These are phyloP conservation scores for Silene noctiflora DNA, from an alignment of 179 eudicot species.

Conservation along the genomic window DNA sequence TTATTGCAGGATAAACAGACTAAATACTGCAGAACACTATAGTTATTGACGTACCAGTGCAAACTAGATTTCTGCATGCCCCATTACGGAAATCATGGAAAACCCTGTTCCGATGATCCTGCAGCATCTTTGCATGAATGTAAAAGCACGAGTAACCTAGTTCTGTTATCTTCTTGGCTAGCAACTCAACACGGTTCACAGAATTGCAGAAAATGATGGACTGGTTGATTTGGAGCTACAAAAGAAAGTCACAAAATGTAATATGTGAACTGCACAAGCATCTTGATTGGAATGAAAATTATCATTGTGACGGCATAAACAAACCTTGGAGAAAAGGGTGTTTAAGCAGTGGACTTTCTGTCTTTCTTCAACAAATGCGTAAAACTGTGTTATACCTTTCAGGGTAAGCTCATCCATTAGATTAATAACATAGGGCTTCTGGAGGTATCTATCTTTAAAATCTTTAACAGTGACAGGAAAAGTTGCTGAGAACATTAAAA, in stretches of 20 bases:
- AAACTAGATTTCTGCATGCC: constrained; percentile 84
- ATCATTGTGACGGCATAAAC: constrained; percentile 10
- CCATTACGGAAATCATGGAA: constrained; percentile 89
- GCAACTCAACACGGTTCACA: constrained; percentile 76
- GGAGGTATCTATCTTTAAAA: constrained; percentile 65
- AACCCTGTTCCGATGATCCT: constrained; percentile 87
- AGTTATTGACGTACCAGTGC: constrained; percentile 54
- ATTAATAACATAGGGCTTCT: constrained; percentile 67
- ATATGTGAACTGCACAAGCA: not conserved
- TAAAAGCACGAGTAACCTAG: constrained; percentile 87
- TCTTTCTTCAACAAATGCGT: constrained; percentile 89
- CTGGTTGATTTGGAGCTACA: constrained; percentile 84
- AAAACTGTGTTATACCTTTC: constrained; percentile 75
- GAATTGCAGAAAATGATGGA: constrained; percentile 86
- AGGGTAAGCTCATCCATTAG: constrained; percentile 86
- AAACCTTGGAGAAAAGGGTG: constrained; percentile 83
- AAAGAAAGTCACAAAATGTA: constrained; percentile 13
- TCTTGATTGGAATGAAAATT: not conserved
- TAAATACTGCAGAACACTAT: not conserved
- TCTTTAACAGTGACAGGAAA: constrained; percentile 85
- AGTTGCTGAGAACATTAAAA: constrained; percentile 85
- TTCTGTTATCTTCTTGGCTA: constrained; percentile 88
- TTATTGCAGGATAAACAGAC: not conserved
- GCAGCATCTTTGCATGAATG: constrained; percentile 90
- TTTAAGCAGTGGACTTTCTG: constrained; percentile 90